Percentiles rank a stretch among this genome's conserved stretches.
These are phyloP conservation scores for Capsicum pubescens DNA, from an alignment of 257 asterid genomes.

Conservation along the genomic window DNA sequence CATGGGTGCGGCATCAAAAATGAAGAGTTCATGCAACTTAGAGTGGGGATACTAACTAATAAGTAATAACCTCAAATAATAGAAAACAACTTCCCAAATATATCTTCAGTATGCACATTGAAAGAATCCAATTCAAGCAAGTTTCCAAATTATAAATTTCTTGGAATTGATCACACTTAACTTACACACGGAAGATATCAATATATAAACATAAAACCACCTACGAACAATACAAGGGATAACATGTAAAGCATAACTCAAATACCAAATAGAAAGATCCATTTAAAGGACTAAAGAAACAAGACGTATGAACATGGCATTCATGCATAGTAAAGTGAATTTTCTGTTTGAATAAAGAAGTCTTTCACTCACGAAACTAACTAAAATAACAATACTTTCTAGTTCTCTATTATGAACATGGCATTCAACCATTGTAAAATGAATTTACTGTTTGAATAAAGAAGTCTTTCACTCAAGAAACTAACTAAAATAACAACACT, in stretches of 20 bases:
- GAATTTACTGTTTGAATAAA: constrained; percentile 21
- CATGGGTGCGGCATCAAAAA: too few relatives aligned
- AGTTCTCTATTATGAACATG: constrained; percentile 9
- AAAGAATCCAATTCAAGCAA: not conserved
- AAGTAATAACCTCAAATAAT: not conserved
- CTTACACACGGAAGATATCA: not conserved
- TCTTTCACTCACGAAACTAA: constrained; percentile 16
- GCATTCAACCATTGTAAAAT: not conserved
- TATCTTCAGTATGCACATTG: not conserved
- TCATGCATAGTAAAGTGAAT: not conserved
- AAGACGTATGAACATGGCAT: not conserved
- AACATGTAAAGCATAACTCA: constrained; percentile 20
- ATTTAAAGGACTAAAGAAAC: not conserved
- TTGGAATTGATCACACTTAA: not conserved
- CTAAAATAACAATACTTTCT: constrained; percentile 23
- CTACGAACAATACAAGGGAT: not conserved
- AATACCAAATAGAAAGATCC: not conserved
- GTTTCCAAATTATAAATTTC: not conserved
- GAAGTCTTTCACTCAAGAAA: constrained; percentile 11
- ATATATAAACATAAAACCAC: constrained; percentile 15
- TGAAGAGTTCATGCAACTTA: too few relatives aligned
- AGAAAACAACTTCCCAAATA: not conserved
- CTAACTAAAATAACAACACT: constrained; percentile 24
- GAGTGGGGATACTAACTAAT: not conserved
- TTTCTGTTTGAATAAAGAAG: constrained; percentile 23